Percentiles rank a stretch among this genome's conserved stretches.
These are phyloP conservation scores for Isochrysis galbana DNA, from an alignment of 78 protist species.

Conservation along the genomic window DNA sequence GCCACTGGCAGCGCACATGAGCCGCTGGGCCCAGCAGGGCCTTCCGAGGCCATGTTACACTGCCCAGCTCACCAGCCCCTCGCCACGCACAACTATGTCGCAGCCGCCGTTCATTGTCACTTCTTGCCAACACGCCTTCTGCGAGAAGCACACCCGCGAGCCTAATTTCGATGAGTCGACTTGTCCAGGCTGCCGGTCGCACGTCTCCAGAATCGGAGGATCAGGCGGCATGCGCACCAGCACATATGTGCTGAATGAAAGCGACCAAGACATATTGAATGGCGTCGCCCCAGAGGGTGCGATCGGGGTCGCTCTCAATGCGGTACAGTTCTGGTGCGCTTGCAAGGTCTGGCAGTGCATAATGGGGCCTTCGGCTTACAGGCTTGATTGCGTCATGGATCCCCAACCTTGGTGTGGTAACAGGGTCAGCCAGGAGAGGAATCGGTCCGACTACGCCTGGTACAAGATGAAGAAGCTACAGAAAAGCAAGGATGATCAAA, in stretches of 20 bases:
- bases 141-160: background rate
- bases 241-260: background rate
- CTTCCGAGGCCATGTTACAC: background rate
- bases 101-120: constrained; percentile 3
- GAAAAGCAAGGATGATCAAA: background rate
- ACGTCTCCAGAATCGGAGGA: background rate
- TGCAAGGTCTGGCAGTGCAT: background rate
- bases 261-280: background rate
- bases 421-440: background rate
- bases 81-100: background rate
- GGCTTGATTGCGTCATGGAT: background rate
- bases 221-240: background rate
- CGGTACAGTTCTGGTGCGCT: background rate
- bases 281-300: background rate
- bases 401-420: background rate
- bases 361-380: background rate
- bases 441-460: background rate
- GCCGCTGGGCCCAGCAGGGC: no score
- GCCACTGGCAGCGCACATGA: background rate
- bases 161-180: background rate
- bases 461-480: background rate
- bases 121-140: background rate
- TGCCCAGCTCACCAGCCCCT: background rate
- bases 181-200: background rate
- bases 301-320: background rate